Evolutionary conservation across 768 basidiomycete species (phyloP).

Genomic region (Coprinellus micaceus): DNA sequence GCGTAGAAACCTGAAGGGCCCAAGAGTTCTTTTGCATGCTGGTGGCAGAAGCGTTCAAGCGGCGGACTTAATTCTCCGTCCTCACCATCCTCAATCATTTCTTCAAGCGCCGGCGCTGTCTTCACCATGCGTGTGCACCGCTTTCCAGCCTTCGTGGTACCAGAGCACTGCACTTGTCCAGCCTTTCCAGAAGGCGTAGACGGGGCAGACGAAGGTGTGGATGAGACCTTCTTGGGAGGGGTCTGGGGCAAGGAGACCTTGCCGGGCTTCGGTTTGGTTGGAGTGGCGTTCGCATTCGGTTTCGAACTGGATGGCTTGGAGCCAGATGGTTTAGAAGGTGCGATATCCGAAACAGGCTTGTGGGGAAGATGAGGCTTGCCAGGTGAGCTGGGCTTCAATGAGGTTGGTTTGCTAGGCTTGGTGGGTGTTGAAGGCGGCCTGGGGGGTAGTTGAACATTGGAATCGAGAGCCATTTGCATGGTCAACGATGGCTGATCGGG

Average conservation of each 20-base stretch:
- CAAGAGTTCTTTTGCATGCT: slow-evolving; percentile 58
- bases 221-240: neutral
- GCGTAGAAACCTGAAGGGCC: slow-evolving; percentile 54
- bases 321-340: neutral
- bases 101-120: slow-evolving; percentile 25
- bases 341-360: neutral
- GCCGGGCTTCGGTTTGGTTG: slow-evolving; percentile 13
- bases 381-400: slow-evolving; percentile 13
- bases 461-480: slow-evolving; percentile 36
- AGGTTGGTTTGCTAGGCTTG: slow-evolving; percentile 9
- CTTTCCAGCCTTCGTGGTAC: slow-evolving; percentile 59
- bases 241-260: neutral
- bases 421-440: slow-evolving; percentile 13
- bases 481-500: slow-evolving; percentile 28
- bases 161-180: slow-evolving; percentile 51
- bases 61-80: slow-evolving; percentile 26
- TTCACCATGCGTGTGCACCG: slow-evolving; percentile 62
- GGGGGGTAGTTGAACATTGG: slow-evolving; percentile 11
- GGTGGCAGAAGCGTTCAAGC: slow-evolving; percentile 50
- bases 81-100: slow-evolving; percentile 27
- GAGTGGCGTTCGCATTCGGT: slow-evolving; percentile 3
- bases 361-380: slow-evolving; percentile 10
- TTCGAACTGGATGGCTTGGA: slow-evolving; percentile 5
- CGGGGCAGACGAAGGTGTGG: slow-evolving; percentile 17
- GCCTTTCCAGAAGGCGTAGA: slow-evolving; percentile 17